Base-by-base conservation (phyloP, 495 filamentous ascomycete species). In the Xylaria bambusicola region DNA sequence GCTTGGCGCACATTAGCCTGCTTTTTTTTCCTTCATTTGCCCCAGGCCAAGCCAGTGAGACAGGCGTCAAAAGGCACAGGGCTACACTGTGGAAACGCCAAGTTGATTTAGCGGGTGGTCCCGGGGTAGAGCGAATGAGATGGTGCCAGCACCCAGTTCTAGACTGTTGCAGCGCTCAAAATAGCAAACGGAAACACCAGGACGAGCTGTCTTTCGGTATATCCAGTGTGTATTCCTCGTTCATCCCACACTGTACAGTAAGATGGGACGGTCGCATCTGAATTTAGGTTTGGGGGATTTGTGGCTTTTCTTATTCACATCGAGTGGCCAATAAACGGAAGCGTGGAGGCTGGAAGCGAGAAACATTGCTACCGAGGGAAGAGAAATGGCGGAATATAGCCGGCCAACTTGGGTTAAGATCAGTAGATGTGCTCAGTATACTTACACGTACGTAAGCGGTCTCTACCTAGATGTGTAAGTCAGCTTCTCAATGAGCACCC, bases 161-260 rank as follows among this genome's bases (percentile, higher is more conserved):
- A 47, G 42, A 26, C 29, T 38, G 2, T 27, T 35, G 4, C 13
- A 8, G 15, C 47, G 27, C 41, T 13, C 44, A 38, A 56, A 56
- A 56, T 56, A 56, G 53, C 36, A 54, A 42, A 38, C 44, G 52
- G 52, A 54, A 7, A 53, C 20, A n/a, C 13, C 50, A 52, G 50
- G 31, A 33, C 7, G 7, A 52, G 12, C 6, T 38, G 3, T 7
- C 33, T 26, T 7, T 26, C 33, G 50, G 50, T 52, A 52, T 26
- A 18, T 41, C n/a, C n/a, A n/a, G n/a, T n/a, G n/a, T n/a, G n/a
- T n/a, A n/a, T n/a, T n/a, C n/a, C n/a, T n/a, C n/a, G n/a, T n/a
- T 38, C 20, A 23, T 41, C 33, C 40, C 50, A 52, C 50, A 41
- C 50, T 33, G 21, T 52, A 8, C 23, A 15, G 21, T 27, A 3